Base-by-base conservation (phyloP, 2,329 filamentous ascomycete genomes). In the Parastagonospora nodorum region DNA sequence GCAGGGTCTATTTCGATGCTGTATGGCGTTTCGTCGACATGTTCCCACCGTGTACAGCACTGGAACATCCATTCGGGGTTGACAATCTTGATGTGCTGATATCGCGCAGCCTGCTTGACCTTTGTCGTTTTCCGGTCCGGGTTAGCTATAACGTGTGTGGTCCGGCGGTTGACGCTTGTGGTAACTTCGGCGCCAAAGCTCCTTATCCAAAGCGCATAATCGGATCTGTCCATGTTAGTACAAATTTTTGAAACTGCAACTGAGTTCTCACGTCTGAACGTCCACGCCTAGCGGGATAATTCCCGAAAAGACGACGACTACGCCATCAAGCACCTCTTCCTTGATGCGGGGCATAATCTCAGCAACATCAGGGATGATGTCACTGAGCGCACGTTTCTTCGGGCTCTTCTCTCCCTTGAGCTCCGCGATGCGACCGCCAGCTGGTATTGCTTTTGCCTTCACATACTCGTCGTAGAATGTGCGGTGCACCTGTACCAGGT, bases 21-120 rank as follows among this genome's bases (percentile, higher is more conserved):
- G 66, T 93, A 96, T 0, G 88, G 87, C 2, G 80, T 80, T 71
- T 97, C 92, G 48, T 94, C 86, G 9, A 95, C 78, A 49, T 84
- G 87, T 56, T 83, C 80, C 94, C 94, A 99, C 70, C 88, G 88
- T 24, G 86, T 88, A 57, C 97, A 85, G 48, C 88, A 95, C 60
- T 92, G 88, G 29, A 87, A 82, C 28, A 99, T 84, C 94, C 94
- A 99, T 64, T 90, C 86, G 45, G 92, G 89, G 61, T 88, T 92
- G 41, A 99, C 94, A 51, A 99, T 96, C 71, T 92, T 92, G 73
- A 97, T 89, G 44, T 85, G 84, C 0, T 88, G 80, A 48, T 91
- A 88, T 57, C 87, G 85, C 11, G 89, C 87, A 0, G 94, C 94
- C 72, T 92, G 88, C 41, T 90, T 88, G 37, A 97, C 91, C 75